A percentile compares a stretch with the other conserved stretches of the same genome.
Evolutionary conservation across 345 rosid genomes (phyloP).

Genomic region (Eucalyptus grandis): DNA sequence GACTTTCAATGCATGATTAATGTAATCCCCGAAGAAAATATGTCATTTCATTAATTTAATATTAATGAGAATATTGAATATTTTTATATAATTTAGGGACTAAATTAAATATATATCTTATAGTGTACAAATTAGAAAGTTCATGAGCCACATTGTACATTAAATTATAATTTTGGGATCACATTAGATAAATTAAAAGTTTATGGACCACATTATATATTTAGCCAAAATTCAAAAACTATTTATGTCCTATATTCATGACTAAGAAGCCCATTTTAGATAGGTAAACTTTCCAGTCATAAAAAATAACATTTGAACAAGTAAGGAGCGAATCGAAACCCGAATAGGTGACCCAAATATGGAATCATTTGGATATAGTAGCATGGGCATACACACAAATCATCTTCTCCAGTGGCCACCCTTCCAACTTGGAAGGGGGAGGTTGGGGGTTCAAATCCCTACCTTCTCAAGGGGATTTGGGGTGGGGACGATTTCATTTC

Average conservation of each 20-base stretch:
- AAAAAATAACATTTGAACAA: background rate
- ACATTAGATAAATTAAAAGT: too few species aligned
- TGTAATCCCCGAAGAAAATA: rapidly evolving
- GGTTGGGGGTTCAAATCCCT: too few species aligned
- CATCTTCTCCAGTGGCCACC: background rate
- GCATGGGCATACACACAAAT: background rate
- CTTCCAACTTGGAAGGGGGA: too few species aligned
- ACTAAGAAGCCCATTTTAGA: background rate
- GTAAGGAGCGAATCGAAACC: background rate
- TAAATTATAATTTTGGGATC: too few species aligned
- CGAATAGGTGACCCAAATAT: background rate
- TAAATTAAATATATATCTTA: too few species aligned
- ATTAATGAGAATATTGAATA: too few species aligned
- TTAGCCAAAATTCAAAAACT: rapidly evolving
- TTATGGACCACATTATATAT: rapidly evolving
- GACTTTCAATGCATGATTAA: too few species aligned
- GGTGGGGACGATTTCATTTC: too few species aligned
- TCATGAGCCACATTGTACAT: too few species aligned
- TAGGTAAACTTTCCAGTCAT: rapidly evolving
- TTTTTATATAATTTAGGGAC: too few species aligned
- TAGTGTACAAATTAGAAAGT: background rate
- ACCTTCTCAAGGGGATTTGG: too few species aligned
- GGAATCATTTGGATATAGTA: background rate
- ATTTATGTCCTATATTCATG: background rate
- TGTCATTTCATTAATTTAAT: too few species aligned